These are phyloP conservation scores for Triticum urartu DNA, from an alignment of 176 grass and related monocot genomes.

Conservation along the genomic window DNA sequence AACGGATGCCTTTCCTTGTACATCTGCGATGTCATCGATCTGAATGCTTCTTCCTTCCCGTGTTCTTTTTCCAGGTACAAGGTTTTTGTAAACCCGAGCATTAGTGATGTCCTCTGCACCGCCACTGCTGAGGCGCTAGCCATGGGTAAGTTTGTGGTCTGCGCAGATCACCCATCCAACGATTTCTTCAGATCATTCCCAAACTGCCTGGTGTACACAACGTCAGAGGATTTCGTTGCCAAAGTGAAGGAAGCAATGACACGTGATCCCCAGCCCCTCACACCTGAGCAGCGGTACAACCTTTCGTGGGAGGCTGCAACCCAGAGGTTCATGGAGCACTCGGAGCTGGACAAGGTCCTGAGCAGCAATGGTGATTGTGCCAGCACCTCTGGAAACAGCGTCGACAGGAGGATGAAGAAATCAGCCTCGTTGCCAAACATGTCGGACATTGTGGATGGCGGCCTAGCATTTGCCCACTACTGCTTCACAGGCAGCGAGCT, in stretches of 20 bases:
- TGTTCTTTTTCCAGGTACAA: constrained; percentile 67
- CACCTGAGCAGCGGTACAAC: constrained; percentile 63
- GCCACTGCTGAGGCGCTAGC: constrained; percentile 82
- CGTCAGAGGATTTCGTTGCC: constrained; percentile 74
- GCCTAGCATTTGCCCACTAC: constrained; percentile 83
- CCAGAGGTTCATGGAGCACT: constrained; percentile 83
- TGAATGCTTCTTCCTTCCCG: not conserved
- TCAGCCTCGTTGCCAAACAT: constrained; percentile 61
- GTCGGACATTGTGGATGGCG: constrained; percentile 69
- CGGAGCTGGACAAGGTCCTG: constrained; percentile 76
- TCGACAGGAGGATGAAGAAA: constrained; percentile 44
- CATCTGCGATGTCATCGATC: not conserved
- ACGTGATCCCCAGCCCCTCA: constrained; percentile 67
- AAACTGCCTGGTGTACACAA: constrained; percentile 73
- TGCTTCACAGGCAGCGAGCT: constrained; percentile 82
- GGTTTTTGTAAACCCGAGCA: constrained; percentile 86
- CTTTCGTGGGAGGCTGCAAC: constrained; percentile 96
- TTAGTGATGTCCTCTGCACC: constrained; percentile 84
- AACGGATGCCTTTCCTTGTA: not conserved
- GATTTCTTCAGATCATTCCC: constrained; percentile 90
- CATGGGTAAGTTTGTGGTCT: constrained; percentile 93
- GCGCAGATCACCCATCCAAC: constrained; percentile 85
- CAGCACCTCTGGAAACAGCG: not conserved
- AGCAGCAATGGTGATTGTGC: not conserved
- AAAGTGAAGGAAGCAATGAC: constrained; percentile 87